A percentile compares a stretch with the other conserved stretches of the same genome.
These are phyloP conservation scores for Craspedostauros australis DNA, from an alignment of 108 stramenopile genomes.

Conservation along the genomic window DNA sequence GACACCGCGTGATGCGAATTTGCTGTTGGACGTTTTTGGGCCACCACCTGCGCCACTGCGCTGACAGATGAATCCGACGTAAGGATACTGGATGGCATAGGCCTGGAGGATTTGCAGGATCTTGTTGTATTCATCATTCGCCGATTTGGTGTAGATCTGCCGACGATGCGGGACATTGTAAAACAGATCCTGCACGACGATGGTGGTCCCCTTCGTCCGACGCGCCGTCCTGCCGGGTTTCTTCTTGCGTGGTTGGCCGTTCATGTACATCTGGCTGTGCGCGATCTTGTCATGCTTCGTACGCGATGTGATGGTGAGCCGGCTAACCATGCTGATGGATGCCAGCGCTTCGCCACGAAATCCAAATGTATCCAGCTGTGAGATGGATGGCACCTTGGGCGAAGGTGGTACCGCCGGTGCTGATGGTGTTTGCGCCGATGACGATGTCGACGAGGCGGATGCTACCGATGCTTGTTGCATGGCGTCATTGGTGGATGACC, in stretches of 20 bases:
- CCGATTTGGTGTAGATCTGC: constrained; percentile 56
- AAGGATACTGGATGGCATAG: constrained; percentile 88
- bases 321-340: constrained; percentile 63
- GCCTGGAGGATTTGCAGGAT: constrained; percentile 79
- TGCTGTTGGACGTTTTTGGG: constrained; percentile 8
- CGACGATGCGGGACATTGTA: constrained; percentile 91
- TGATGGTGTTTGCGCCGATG: too few species aligned
- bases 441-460: too few species aligned
- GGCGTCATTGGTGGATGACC: too few species aligned
- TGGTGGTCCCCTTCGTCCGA: constrained; percentile 83
- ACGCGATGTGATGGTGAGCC: constrained; percentile 44
- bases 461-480: too few species aligned
- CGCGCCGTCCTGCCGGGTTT: constrained; percentile 49
- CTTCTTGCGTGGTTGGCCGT: constrained; percentile 51
- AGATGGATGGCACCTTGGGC: too few species aligned
- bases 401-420: too few species aligned
- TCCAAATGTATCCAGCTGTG: constrained; percentile 82
- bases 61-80: constrained; percentile 87
- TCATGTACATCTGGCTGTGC: constrained; percentile 69
- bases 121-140: constrained; percentile 80
- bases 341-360: constrained; percentile 97
- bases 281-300: constrained; percentile 29
- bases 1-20: too few species aligned
- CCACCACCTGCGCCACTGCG: constrained; percentile 13
- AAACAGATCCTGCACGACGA: constrained; percentile 94